Evolutionary conservation across 2,329 filamentous ascomycete species (phyloP), one percentile per base, ranked within the genome.

Genomic region (Grosmannia penicillata): DNA sequence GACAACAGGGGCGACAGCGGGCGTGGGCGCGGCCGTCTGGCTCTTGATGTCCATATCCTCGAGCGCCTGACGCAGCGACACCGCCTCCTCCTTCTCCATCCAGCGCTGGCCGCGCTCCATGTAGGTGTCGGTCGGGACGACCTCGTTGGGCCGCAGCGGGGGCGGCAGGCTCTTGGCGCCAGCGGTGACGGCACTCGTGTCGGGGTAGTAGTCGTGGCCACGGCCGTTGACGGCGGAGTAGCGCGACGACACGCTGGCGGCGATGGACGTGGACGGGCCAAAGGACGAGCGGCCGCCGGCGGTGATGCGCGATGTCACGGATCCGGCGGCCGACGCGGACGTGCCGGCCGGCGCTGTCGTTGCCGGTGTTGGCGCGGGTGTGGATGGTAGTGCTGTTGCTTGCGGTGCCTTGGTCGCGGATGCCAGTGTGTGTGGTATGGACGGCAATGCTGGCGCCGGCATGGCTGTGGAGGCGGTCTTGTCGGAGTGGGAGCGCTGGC

Each of bases 1-100:
- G 8, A 6, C 14, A 6, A 14, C 14, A 28, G 6, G 6, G 13
- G 14, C 22, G 21, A 5, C 7, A 8, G 23, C 8, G 33, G 15
- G 33, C 8, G 10, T 13, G 7, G 24, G 15, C 6, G 33, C 21
- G 17, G 9, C 11, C 14, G 19, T 24, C 18, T 3, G 10, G 23
- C 62, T 57, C 38, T 62, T 63, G 31, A 81, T 45, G 42, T 82
- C 72, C 68, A 86, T 72, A 49, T 82, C 76, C 47, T 84, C 73
- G 66, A 87, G 74, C 10, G 82, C 81, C 43, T 75, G 68, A 15
- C 78, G 71, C 42, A 87, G 57, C 17, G 79, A 79, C 26, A 69
- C 68, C 4, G 74, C 78, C 56, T 87, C 82, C 51, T 85, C 79
- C 54, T 81, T 82, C 55, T 87, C 82, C 72, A 83, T 82, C 78